A percentile compares a stretch with the other conserved stretches of the same genome.
phyloP scores from a whole-genome alignment of 306 rosid species.

The Trifolium pratense region DNA sequence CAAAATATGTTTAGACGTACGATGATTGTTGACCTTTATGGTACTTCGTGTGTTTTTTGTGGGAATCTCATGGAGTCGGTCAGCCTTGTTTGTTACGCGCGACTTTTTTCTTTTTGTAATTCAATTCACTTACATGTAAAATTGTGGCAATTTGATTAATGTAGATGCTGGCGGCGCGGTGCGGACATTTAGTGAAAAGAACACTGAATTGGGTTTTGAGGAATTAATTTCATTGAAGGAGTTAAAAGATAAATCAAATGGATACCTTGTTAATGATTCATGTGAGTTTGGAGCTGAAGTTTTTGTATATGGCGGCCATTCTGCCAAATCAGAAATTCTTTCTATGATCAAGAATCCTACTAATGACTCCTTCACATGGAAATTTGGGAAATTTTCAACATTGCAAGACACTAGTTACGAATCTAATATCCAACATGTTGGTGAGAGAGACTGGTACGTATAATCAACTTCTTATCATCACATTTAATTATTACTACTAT shows the following conservation, averaged over 20 bases:
- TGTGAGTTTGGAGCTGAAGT: background rate
- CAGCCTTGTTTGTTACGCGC: no score
- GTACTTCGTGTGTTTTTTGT: no score
- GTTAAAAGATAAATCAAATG: background rate
- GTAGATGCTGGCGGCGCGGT: background rate
- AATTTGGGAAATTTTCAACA: background rate
- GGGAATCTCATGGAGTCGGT: no score
- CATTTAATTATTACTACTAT: no score
- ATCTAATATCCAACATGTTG: background rate
- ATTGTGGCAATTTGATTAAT: background rate
- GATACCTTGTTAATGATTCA: background rate
- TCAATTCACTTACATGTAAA: no score
- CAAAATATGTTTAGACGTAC: no score
- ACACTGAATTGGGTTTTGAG: background rate
- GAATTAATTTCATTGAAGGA: background rate
- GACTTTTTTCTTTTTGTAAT: no score
- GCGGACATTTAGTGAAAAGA: background rate
- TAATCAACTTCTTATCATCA: background rate
- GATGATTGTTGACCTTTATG: no score
- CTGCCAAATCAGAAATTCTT: background rate
- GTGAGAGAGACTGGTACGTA: background rate
- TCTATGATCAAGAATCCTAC: background rate
- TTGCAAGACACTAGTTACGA: background rate
- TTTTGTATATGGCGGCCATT: background rate
- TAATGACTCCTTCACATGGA: background rate